Evolutionary conservation across 164 flowering plant species (phyloP).

Genomic region (Sextonia rubra): DNA sequence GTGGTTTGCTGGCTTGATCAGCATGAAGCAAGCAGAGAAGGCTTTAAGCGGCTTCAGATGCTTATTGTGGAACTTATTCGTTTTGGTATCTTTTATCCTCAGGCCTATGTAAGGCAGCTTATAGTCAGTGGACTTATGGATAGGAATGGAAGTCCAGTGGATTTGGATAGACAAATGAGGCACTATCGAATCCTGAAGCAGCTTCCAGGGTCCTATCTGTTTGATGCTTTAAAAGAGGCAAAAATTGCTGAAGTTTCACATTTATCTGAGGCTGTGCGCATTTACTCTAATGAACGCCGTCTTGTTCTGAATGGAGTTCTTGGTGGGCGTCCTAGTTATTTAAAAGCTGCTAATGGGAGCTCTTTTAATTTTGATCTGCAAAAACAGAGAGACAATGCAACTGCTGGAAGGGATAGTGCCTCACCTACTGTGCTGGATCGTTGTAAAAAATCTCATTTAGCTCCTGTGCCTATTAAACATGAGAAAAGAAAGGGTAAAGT

Average conservation of each 20-base stretch:
- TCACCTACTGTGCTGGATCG: constrained; percentile 32
- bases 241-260: constrained; percentile 33
- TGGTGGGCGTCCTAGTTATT: constrained; percentile 12
- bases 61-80: constrained; percentile 70
- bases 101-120: constrained; percentile 85
- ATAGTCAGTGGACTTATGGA: constrained; percentile 88
- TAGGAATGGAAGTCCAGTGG: constrained; percentile 32
- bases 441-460: constrained; percentile 29
- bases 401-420: constrained; percentile 27
- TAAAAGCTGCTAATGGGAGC: constrained; percentile 5
- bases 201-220: constrained; percentile 58
- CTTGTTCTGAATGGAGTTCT: constrained; percentile 61
- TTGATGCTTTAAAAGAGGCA: constrained; percentile 61
- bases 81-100: constrained; percentile 83
- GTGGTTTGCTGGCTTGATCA: constrained; percentile 98
- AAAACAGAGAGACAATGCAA: constrained; percentile 24
- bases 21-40: constrained; percentile 69
- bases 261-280: constrained; percentile 43
- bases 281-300: constrained; percentile 85
- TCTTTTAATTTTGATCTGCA: constrained; percentile 12
- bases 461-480: constrained; percentile 19
- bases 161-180: constrained; percentile 48
- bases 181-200: constrained; percentile 76
- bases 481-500: constrained; percentile 30
- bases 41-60: constrained; percentile 63